Evolutionary conservation across 257 asterid species (phyloP).

Genomic region (Solanum gandarillasii): DNA sequence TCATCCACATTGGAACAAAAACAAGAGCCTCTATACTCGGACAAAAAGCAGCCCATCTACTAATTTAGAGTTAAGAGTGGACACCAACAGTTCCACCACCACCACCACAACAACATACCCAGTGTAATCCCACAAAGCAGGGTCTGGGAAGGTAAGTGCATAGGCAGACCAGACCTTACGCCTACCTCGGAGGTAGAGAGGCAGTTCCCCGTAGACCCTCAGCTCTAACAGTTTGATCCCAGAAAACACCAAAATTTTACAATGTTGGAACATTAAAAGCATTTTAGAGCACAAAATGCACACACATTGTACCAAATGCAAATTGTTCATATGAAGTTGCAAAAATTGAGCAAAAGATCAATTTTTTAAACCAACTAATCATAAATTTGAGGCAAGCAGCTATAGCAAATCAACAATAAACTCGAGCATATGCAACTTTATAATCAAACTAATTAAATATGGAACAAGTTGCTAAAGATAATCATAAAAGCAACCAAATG

Average conservation of each 20-base stretch:
- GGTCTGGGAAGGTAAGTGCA: not conserved
- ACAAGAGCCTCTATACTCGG: not conserved
- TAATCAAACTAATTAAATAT: not conserved
- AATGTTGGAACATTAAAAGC: not conserved
- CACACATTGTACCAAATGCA: not conserved
- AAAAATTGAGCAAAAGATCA: not conserved
- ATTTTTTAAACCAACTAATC: not conserved
- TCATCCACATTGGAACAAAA: not conserved
- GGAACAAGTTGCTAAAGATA: not conserved
- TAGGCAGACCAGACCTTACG: too few relatives aligned
- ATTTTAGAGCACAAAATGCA: not conserved
- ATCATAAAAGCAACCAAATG: not conserved
- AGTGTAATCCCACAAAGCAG: not conserved
- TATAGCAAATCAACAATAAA: not conserved
- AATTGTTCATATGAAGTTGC: not conserved
- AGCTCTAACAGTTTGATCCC: not conserved
- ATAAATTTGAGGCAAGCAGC: not conserved
- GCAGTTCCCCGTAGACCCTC: not conserved
- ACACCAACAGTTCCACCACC: not conserved
- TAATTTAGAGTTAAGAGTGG: not conserved
- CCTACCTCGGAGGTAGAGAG: not conserved
- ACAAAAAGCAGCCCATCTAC: not conserved
- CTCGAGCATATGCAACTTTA: not conserved
- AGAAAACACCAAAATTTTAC: not conserved
- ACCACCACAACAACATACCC: not conserved